Base-by-base conservation (phyloP, 2,329 filamentous ascomycete species). In the Scytalidium lignicola region DNA sequence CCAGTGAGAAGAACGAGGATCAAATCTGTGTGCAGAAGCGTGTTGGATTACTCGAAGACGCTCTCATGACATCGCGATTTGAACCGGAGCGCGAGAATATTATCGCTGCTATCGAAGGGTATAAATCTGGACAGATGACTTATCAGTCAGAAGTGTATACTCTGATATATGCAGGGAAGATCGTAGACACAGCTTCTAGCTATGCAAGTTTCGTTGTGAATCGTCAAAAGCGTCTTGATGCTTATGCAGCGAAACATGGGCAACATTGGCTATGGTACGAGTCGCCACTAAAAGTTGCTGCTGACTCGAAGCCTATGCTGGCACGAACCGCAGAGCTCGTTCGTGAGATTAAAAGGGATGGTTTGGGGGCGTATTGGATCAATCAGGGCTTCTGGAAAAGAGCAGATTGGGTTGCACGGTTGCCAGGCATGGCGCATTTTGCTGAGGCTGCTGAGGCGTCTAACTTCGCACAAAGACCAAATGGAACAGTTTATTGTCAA, bases 211-310 rank as follows among this genome's bases (percentile, higher is more conserved):
- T 74, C 59, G 65, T 66, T 19, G 18, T 42, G 3, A 65, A 73
- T 56, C 66, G 73, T 50, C 48, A 51, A 10, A 63, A 63, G 15
- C 65, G 70, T 20, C 63, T 75, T 10, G 67, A 71, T 49, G 61
- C 58, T 2, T 75, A 74, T 48, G 57, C 44, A 29, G 58, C 54
- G 3, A 41, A 53, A 10, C 51, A 71, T 52, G 72, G 72, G 2
- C 56, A 62, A 1, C 71, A 70, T 8, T 74, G 70, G 68, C 63
- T 75, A 12, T 76, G 72, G 72, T 70, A 70, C 47, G 72, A 75
- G 50, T 66, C 68, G 3, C 72, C 73, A 0, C 59, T 75, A 2
- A 54, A 64, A 19, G 58, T 60, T 8, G 47, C 51, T 21, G 53
- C 52, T 7, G 47, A 55, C 19, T 28, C 37, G 8, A 23, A 15